Evolutionary conservation across 1,284 basidiomycete genomes (phyloP), one percentile per base, ranked within the genome.

Genomic region (Ustilago cynodontis): DNA sequence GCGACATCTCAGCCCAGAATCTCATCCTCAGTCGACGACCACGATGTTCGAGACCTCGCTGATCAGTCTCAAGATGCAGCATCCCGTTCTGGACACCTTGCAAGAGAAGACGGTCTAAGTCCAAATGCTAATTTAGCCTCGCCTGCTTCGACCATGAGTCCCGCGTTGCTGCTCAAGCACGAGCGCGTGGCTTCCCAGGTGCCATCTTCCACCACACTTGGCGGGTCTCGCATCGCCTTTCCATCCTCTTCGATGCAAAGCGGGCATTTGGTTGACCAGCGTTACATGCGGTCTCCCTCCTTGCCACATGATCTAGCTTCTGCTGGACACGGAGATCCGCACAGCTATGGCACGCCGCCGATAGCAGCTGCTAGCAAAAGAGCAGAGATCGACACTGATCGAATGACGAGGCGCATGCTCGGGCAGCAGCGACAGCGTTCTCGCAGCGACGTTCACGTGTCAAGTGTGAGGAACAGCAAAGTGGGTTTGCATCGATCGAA

Each of bases 161-260:
- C 59, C 3, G 59, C 59, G 9, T 31, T 62, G 50, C 50, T 62
- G 20, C 59, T 62, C 49, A 59, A 43, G 49, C 58, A 52, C 58
- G 49, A 59, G 24, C 58, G 49, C 18, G 47, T 59, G 7, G 58
- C 58, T 9, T 59, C 49, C 1, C 58, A 59, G 26, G 26, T 59
- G 18, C 58, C 58, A 4, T 59, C 58, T 13, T 39, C 58, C 28
- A 29, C 11, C 2, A 28, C 47, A 24, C 14, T 29, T 16, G 37
- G 13, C 10, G 49, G 49, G 37, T 39, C 58, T 13, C 47, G 28
- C 11, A 28, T 59, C 13, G 58, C 49, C 1, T 59, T 59, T 14
- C 47, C 58, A 4, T 29, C 49, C 5, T 51, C 58, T 1, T 16
- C 37, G 9, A 47, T 18, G 1, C 37, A 24, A 31, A 49, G 49